Percentiles rank a stretch among this genome's conserved stretches.
phyloP scores from a whole-genome alignment of 371 early-diverging fungal species.

The Mortierella sp. region DNA sequence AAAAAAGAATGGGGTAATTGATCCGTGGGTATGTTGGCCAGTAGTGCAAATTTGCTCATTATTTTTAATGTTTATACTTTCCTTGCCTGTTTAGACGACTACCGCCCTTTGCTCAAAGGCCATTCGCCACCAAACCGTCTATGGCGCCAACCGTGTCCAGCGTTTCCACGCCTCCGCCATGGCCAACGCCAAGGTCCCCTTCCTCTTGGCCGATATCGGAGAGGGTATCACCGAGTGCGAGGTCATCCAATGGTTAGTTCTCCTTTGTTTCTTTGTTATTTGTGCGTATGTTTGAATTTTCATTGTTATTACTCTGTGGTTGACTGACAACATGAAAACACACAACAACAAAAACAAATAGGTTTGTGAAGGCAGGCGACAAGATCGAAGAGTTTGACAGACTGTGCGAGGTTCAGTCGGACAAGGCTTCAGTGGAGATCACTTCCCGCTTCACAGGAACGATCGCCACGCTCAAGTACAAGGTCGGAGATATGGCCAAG shows the following conservation, averaged over 20 bases:
- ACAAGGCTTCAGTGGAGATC: slow-evolving; percentile 99
- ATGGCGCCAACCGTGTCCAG: slow-evolving; percentile 37
- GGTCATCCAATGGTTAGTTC: slow-evolving; percentile 91
- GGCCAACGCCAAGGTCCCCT: slow-evolving; percentile 75
- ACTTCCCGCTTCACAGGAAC: slow-evolving; percentile 94
- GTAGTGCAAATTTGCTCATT: background rate
- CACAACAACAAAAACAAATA: slow-evolving; percentile 30
- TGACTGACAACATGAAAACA: background rate
- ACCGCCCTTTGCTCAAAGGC: slow-evolving; percentile 42
- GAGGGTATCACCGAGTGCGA: slow-evolving; percentile 99
- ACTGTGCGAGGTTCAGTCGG: slow-evolving; percentile 97
- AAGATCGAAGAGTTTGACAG: slow-evolving; percentile 93
- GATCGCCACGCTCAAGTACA: slow-evolving; percentile 85
- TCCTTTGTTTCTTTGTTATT: background rate
- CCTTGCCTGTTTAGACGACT: slow-evolving; percentile 17
- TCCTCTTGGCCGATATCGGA: slow-evolving; percentile 96
- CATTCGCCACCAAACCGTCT: slow-evolving; percentile 32
- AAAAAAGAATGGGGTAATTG: background rate
- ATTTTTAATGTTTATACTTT: background rate
- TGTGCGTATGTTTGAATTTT: background rate
- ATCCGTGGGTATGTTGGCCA: background rate
- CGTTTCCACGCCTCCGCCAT: slow-evolving; percentile 60
- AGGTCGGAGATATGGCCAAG: slow-evolving; percentile 91
- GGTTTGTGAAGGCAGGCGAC: slow-evolving; percentile 94
- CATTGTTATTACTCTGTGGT: background rate